Conservation (phyloP, 345 rosid genomes). For the Hibiscus tridactylites region DNA sequence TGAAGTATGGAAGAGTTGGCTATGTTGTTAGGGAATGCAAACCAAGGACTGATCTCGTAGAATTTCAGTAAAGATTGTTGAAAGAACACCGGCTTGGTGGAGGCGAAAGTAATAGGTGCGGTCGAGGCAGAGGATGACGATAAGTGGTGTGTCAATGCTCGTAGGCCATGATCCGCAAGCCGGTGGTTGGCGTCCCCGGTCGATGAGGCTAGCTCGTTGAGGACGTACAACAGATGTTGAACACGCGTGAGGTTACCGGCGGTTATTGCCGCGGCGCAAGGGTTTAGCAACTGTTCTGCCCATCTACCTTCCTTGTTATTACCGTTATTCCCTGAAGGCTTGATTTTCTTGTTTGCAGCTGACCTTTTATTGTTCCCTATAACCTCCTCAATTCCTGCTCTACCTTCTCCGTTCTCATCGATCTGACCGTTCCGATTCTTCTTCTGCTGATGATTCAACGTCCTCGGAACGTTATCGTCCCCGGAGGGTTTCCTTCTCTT, state of each 20-base stretch:
- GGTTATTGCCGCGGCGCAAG: slow-evolving; percentile 77
- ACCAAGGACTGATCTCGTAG: slow-evolving; percentile 89
- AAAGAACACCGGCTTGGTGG: slow-evolving; percentile 67
- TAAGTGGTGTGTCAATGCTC: slow-evolving; percentile 48
- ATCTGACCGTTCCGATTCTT: slow-evolving; percentile 9
- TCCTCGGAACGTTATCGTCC: slow-evolving; percentile 23
- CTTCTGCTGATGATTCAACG: no score
- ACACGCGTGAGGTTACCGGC: slow-evolving; percentile 52
- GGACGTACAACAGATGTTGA: slow-evolving; percentile 72
- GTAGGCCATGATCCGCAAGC: slow-evolving; percentile 64
- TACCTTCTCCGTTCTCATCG: slow-evolving; percentile 16
- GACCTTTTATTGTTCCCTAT: slow-evolving; percentile 28
- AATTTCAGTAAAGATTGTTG: slow-evolving; percentile 65
- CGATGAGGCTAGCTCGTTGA: slow-evolving; percentile 69
- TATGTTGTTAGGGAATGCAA: slow-evolving; percentile 70
- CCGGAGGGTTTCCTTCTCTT: slow-evolving; percentile 31
- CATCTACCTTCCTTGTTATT: slow-evolving; percentile 72
- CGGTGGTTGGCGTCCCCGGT: slow-evolving; percentile 84
- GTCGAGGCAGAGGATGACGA: slow-evolving; percentile 29
- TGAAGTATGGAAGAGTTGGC: slow-evolving; percentile 83
- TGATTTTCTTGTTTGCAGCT: slow-evolving; percentile 45
- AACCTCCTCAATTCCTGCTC: slow-evolving; percentile 15
- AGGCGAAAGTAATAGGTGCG: slow-evolving; percentile 38
- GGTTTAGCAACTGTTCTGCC: slow-evolving; percentile 86
- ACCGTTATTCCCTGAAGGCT: slow-evolving; percentile 36